Conservation (phyloP, 83 land plant species). For the Diphasiastrum complanatum region DNA sequence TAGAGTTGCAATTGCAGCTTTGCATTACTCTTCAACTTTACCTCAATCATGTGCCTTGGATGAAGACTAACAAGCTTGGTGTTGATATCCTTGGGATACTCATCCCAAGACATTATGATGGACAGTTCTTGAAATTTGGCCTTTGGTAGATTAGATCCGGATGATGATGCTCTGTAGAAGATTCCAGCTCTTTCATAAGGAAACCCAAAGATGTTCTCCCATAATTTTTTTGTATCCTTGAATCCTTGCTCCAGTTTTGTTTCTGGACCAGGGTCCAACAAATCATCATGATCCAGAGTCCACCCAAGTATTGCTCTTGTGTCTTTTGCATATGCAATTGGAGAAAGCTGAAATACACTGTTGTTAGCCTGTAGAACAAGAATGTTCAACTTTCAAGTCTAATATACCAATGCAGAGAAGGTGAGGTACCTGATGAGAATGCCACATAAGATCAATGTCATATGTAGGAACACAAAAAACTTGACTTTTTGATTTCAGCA, state of each 20-base stretch:
- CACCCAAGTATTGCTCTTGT: slow-evolving; percentile 31
- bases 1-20: too few relatives aligned
- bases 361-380: neutral
- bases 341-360: slow-evolving; percentile 41
- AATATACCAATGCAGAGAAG: neutral
- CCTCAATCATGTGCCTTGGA: too few relatives aligned
- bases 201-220: slow-evolving; percentile 58
- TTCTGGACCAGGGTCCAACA: slow-evolving; percentile 28
- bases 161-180: slow-evolving; percentile 9
- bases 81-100: too few relatives aligned
- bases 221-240: slow-evolving; percentile 44
- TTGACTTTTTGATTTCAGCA: slow-evolving; percentile 26
- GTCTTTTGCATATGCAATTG: slow-evolving; percentile 57
- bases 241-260: slow-evolving; percentile 34
- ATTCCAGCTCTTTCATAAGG: slow-evolving; percentile 84
- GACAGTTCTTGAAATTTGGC: too few relatives aligned
- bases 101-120: too few relatives aligned
- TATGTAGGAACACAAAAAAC: slow-evolving; percentile 46
- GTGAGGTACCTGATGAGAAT: slow-evolving; percentile 56
- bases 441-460: slow-evolving; percentile 75
- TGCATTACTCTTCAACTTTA: too few relatives aligned
- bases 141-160: slow-evolving; percentile 26
- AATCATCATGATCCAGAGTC: slow-evolving; percentile 33
- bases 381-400: neutral
- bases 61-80: too few relatives aligned